These are phyloP conservation scores for Caloboletus firmus DNA, from an alignment of 1,284 basidiomycete species.

Conservation along the genomic window DNA sequence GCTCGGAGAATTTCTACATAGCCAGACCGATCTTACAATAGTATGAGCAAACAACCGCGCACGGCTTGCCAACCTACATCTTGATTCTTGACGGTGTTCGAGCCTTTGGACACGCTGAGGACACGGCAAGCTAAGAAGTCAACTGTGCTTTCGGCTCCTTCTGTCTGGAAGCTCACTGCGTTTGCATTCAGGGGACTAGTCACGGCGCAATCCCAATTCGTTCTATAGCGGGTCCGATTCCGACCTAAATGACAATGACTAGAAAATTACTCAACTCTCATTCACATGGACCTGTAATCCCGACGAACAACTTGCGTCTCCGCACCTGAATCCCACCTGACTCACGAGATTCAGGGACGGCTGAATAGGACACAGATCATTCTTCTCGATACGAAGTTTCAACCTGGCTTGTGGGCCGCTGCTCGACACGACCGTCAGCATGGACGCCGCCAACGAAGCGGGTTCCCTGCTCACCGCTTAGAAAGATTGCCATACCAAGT, in stretches of 20 bases:
- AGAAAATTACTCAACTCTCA: background rate
- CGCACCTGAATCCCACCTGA: conserved; percentile 48
- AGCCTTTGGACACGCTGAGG: background rate
- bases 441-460: conserved; percentile 34
- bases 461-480: conserved; percentile 34
- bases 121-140: conserved; percentile 9
- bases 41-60: conserved; percentile 21
- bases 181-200: background rate
- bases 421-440: conserved; percentile 33
- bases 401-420: conserved; percentile 25
- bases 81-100: too few relatives aligned
- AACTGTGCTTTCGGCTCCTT: conserved; percentile 19
- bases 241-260: background rate
- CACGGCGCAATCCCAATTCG: background rate
- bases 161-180: conserved; percentile 2
- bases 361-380: conserved; percentile 88
- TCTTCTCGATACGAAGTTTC: conserved; percentile 50
- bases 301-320: background rate
- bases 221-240: background rate
- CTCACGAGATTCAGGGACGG: conserved; percentile 93
- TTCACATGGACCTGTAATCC: background rate
- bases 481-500: conserved; percentile 46
- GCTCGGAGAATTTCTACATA: too few relatives aligned
- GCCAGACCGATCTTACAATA: too few relatives aligned
- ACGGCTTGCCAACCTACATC: too few relatives aligned